These are phyloP conservation scores for Pseudogymnoascus sp. DNA, from an alignment of 2,329 filamentous ascomycete species.

Conservation along the genomic window DNA sequence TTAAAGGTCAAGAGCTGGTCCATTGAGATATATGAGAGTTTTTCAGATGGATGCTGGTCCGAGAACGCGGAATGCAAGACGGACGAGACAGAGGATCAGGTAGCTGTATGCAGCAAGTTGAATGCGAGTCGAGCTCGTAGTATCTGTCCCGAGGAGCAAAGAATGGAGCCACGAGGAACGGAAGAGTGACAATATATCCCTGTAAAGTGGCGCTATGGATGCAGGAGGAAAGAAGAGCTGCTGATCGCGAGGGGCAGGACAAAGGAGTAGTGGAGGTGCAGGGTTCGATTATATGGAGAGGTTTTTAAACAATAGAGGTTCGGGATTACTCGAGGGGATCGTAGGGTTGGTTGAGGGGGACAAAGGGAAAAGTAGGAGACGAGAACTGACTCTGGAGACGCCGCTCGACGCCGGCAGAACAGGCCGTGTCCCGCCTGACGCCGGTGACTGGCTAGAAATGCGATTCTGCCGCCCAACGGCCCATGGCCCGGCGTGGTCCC, in stretches of 20 bases:
- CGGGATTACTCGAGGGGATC: background rate
- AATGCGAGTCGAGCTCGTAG: background rate
- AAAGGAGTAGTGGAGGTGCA: background rate
- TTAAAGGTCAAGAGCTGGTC: background rate
- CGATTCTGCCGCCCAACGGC: background rate
- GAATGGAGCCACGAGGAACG: background rate
- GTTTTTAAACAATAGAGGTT: background rate
- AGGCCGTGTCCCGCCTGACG: background rate
- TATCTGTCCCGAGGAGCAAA: background rate
- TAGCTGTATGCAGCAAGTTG: background rate
- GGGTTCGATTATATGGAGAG: background rate
- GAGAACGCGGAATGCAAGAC: background rate
- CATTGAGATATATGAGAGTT: conserved; percentile 7
- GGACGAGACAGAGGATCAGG: background rate
- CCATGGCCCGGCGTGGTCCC: background rate
- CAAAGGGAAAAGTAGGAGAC: background rate
- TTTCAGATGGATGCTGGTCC: background rate
- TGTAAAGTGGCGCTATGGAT: conserved; percentile 5
- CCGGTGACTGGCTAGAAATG: background rate
- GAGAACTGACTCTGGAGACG: background rate
- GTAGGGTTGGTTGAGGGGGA: background rate
- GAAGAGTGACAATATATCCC: background rate
- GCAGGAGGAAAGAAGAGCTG: background rate
- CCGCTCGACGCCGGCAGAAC: background rate
- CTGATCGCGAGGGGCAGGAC: background rate